Evolutionary conservation across 2,329 filamentous ascomycete genomes (phyloP), one percentile per base, ranked within the genome.

Genomic region (Didymella glomerata): DNA sequence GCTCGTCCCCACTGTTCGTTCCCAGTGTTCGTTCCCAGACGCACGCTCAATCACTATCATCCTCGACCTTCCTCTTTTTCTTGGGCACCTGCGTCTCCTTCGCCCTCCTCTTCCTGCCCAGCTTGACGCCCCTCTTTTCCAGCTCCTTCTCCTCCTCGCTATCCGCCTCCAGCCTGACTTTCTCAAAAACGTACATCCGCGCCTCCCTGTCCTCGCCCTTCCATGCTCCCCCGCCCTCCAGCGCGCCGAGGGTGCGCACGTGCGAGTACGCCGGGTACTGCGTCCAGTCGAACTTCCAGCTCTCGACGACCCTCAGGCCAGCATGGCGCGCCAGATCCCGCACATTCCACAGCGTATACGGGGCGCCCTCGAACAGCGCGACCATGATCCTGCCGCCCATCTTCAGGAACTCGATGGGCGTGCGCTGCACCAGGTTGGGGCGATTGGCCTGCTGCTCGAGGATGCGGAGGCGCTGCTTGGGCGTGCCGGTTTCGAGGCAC

Each of bases 331-430:
- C 95, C 27, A 99, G 82, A 79, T 97, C 94, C 34, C 89, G 86
- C 25, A 98, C 85, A 79, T 98, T 97, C 95, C 95, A 99, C 1
- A 97, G 84, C 2, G 92, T 94, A 76, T 99, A 99, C 0, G 95
- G 95, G 76, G 96, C 90, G 58, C 90, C 91, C 77, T 97, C 94
- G 76, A 99, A 99, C 10, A 98, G 80, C 0, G 93, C 96, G 22
- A 98, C 88, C 51, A 97, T 79, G 53, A 97, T 88, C 6, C 71
- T 77, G 34, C 88, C 88, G 6, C 83, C 81, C 0, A 80, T 66
- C 1, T 79, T 80, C 0, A 84, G 79, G 1, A 91, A 82, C 4
- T 57, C 46, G 3, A 9, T 40, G 22, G 18, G 42, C 16, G 13
- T 54, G n/a, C 11, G 57, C 51, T 47, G 56, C 16, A 54, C 2